These are phyloP conservation scores for Strobilomyces echinocephalus DNA, from an alignment of 768 basidiomycete species.

Conservation along the genomic window DNA sequence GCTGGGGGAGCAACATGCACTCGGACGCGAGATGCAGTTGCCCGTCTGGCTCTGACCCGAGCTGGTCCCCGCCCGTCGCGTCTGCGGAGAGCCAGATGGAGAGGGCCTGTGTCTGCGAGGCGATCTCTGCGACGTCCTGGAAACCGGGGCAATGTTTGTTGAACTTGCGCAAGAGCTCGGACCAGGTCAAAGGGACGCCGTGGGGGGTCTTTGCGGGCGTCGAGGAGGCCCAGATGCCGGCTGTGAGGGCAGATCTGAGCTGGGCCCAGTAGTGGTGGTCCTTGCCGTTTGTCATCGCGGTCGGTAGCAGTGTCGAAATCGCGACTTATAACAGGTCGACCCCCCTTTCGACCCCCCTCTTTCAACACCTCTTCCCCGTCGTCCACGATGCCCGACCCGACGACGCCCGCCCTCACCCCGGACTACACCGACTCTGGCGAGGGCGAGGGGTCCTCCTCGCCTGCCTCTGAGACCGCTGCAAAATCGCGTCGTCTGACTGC, in stretches of 20 bases:
- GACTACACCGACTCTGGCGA: slow-evolving; percentile 56
- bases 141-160: slow-evolving; percentile 74
- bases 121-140: slow-evolving; percentile 58
- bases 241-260: slow-evolving; percentile 63
- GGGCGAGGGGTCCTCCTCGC: slow-evolving; percentile 30
- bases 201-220: slow-evolving; percentile 58
- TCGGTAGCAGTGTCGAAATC: not conserved
- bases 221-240: slow-evolving; percentile 65
- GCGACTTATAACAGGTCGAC: slow-evolving; percentile 6
- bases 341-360: slow-evolving; percentile 12
- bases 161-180: slow-evolving; percentile 79
- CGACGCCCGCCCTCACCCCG: slow-evolving; percentile 56
- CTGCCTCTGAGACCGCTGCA: slow-evolving; percentile 29
- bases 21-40: slow-evolving; percentile 44
- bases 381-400: slow-evolving; percentile 32
- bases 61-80: slow-evolving; percentile 52
- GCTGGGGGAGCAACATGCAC: slow-evolving; percentile 50
- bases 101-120: slow-evolving; percentile 61
- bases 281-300: slow-evolving; percentile 46
- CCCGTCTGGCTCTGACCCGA: slow-evolving; percentile 40
- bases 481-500: slow-evolving; percentile 66
- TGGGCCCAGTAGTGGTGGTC: slow-evolving; percentile 78
- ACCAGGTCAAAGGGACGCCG: slow-evolving; percentile 58
- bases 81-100: slow-evolving; percentile 50
- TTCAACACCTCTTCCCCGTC: slow-evolving; percentile 6